Base-by-base conservation (phyloP, 192 early-diverging fungal genomes). In the Allomyces macrogynus region DNA sequence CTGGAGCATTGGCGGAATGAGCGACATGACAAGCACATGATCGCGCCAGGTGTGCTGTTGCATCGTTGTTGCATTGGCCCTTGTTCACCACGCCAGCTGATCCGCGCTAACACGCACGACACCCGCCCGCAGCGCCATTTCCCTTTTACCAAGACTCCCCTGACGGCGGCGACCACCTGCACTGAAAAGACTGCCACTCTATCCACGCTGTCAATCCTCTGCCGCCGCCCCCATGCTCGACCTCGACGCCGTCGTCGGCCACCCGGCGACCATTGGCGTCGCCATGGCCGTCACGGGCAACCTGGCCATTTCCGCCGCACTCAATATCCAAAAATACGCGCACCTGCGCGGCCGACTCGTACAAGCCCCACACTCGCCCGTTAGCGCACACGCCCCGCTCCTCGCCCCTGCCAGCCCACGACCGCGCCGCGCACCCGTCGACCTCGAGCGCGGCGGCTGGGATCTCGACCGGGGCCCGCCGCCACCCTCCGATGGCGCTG, bases 271-370 rank as follows among this genome's bases (percentile, higher is more conserved):
- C 65, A 81, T 85, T 65, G 83, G 83, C 23, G 81, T 85, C 5
- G 68, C 81, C 26, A 78, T 85, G 40, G 81, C 83, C 66, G 75
- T 85, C 20, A 69, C 71, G 63, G 83, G 83, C 43, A 85, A 85
- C 70, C 74, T 81, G 63, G 72, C 83, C 23, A 88, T 88, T 24
- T 87, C 85, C 4, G 70, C 82, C 7, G 85, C 85, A 0, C 74
- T 88, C 43, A 88, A 88, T 68, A 66, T 88, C 23, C 86, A 88
- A 71, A 88, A 88, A 64, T 72, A 78, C 60, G 85, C 84, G 20
- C 75, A 65, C n/a, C 65, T 18, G 16, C 22, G 62, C 24, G 22
- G 43, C 14, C 23, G 69, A 65, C 71, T 68, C 14, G 73, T 68
- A 42, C 69, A 67, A 43, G 24, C 70, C 66, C n/a, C 60, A 24